Percentiles rank a stretch among this genome's conserved stretches.
Evolutionary conservation across 2,329 filamentous ascomycete genomes (phyloP).

Genomic region (Colletotrichum agaves): DNA sequence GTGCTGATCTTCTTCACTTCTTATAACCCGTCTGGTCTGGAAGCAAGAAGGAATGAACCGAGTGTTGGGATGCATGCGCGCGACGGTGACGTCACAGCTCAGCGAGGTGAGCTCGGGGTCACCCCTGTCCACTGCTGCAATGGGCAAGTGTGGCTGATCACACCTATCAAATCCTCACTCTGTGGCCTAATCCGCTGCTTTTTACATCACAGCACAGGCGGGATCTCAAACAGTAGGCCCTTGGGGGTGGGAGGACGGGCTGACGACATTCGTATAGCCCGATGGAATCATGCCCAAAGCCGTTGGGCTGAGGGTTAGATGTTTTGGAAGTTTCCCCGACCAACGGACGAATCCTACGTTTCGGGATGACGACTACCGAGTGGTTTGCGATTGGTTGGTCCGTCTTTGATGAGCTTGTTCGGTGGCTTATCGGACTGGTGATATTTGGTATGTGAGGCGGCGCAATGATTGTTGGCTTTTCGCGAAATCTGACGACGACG

Average conservation of each 20-base stretch:
- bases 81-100: constrained; percentile 4
- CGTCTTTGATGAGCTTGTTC: too few species aligned
- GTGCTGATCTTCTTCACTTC: background rate
- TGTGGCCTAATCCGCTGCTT: background rate
- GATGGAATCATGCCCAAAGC: background rate
- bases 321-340: background rate
- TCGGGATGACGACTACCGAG: too few species aligned
- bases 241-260: background rate
- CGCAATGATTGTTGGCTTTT: background rate
- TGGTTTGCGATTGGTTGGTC: too few species aligned
- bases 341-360: background rate
- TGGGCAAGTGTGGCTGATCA: constrained; percentile 6
- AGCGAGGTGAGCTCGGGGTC: background rate
- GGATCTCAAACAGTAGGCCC: background rate
- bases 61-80: background rate
- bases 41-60: background rate
- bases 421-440: too few species aligned
- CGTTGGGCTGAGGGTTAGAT: background rate
- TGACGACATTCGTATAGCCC: background rate
- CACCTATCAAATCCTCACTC: constrained; percentile 13
- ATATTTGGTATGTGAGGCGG: background rate
- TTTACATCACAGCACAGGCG: background rate
- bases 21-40: background rate
- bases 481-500: too few species aligned
- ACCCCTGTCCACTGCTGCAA: background rate